Percentiles rank a stretch among this genome's conserved stretches.
Conservation (phyloP, 2,329 filamentous ascomycete genomes). For the Clarireedia paspali region DNA sequence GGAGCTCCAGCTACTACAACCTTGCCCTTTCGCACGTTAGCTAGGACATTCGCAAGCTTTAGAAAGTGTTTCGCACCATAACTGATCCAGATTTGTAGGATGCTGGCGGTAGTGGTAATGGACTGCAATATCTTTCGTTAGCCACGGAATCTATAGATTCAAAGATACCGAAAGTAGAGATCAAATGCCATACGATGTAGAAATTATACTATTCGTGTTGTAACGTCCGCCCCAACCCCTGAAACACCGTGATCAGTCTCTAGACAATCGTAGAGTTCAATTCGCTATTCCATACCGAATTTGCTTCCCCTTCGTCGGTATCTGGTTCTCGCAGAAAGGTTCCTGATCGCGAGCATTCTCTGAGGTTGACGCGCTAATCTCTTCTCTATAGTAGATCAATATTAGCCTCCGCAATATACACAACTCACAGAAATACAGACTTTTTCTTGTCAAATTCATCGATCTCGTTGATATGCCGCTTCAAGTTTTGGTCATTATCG, state of each 20-base stretch:
- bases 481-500: neutral
- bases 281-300: slow-evolving; percentile 3
- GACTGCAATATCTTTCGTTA: too few relatives aligned
- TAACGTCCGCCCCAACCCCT: neutral
- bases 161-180: too few relatives aligned
- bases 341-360: slow-evolving; percentile 3
- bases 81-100: too few relatives aligned
- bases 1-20: neutral
- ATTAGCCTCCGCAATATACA: neutral
- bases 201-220: neutral
- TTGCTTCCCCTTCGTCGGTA: neutral
- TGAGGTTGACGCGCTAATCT: neutral
- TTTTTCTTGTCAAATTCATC: neutral
- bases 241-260: neutral
- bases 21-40: neutral
- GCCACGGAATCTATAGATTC: too few relatives aligned
- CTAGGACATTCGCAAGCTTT: too few relatives aligned
- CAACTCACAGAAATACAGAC: neutral
- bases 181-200: neutral
- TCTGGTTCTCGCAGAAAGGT: slow-evolving; percentile 3
- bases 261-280: neutral
- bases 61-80: too few relatives aligned
- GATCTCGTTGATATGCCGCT: neutral
- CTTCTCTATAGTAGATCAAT: neutral
- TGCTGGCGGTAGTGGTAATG: too few relatives aligned